Percentiles rank a stretch among this genome's conserved stretches.
Conservation (phyloP, 2,329 filamentous ascomycete genomes). For the Aspergillus texensis region DNA sequence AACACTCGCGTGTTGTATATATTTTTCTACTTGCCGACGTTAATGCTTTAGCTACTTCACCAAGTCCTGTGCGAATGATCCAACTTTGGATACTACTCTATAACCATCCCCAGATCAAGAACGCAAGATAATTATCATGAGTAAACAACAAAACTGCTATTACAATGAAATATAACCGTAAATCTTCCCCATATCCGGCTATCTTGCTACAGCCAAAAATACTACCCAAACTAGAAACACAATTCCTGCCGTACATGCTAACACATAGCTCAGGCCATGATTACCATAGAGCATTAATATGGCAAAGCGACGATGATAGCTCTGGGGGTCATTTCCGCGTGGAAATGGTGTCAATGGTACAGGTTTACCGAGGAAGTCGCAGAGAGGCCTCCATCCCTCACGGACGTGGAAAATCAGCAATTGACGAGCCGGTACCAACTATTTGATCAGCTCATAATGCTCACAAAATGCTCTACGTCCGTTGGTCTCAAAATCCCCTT, state of each 20-base stretch:
- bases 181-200: no score
- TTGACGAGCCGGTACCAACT: constrained; percentile 40
- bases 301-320: not conserved
- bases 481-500: not conserved
- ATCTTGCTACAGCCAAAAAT: not conserved
- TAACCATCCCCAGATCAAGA: no score
- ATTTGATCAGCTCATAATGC: constrained; percentile 51
- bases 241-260: not conserved
- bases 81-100: no score
- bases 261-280: not conserved
- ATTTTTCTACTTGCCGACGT: no score
- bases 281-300: not conserved
- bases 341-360: constrained; percentile 4
- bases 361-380: constrained; percentile 45
- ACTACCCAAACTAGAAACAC: not conserved
- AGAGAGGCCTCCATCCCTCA: constrained; percentile 51
- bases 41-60: no score
- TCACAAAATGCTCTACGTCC: constrained; percentile 30
- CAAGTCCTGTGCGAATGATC: no score
- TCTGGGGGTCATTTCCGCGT: not conserved
- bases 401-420: constrained; percentile 50
- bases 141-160: no score
- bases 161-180: no score
- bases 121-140: no score
- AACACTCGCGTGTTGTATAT: no score